These are phyloP conservation scores for Aspergillus bombycis DNA, from an alignment of 2,329 filamentous ascomycete species.

Conservation along the genomic window DNA sequence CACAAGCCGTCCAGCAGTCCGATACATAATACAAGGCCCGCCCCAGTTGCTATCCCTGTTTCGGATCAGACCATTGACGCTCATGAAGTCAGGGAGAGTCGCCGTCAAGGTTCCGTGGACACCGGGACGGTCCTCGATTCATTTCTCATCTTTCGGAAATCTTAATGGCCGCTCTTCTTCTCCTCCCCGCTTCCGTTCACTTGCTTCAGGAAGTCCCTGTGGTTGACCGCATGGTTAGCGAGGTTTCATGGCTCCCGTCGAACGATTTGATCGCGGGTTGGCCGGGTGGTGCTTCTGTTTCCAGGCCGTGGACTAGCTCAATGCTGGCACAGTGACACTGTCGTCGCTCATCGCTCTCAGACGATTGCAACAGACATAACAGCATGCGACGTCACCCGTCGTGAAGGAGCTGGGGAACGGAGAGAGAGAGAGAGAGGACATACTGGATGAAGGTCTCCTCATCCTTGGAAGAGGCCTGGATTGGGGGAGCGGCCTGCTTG, in stretches of 20 bases:
- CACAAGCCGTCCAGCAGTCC: slow-evolving; percentile 9
- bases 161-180: slow-evolving; percentile 49
- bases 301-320: background rate
- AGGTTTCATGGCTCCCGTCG: background rate
- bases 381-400: background rate
- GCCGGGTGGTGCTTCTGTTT: background rate
- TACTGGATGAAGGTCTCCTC: slow-evolving; percentile 72
- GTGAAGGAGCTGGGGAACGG: background rate
- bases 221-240: background rate
- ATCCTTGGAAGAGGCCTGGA: slow-evolving; percentile 67
- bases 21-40: slow-evolving; percentile 7
- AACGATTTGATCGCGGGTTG: background rate
- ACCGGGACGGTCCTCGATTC: slow-evolving; percentile 13
- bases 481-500: slow-evolving; percentile 56
- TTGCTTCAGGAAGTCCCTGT: slow-evolving; percentile 55
- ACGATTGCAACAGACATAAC: background rate
- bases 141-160: slow-evolving; percentile 6
- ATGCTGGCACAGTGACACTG: background rate
- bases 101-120: background rate
- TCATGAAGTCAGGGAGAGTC: background rate
- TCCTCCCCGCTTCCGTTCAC: slow-evolving; percentile 47
- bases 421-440: slow-evolving; percentile 29
- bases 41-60: slow-evolving; percentile 2
- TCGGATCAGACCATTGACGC: slow-evolving; percentile 1
- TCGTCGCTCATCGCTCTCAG: background rate